These are phyloP conservation scores for Parathielavia hyrcaniae DNA, from an alignment of 495 filamentous ascomycete species.

Conservation along the genomic window DNA sequence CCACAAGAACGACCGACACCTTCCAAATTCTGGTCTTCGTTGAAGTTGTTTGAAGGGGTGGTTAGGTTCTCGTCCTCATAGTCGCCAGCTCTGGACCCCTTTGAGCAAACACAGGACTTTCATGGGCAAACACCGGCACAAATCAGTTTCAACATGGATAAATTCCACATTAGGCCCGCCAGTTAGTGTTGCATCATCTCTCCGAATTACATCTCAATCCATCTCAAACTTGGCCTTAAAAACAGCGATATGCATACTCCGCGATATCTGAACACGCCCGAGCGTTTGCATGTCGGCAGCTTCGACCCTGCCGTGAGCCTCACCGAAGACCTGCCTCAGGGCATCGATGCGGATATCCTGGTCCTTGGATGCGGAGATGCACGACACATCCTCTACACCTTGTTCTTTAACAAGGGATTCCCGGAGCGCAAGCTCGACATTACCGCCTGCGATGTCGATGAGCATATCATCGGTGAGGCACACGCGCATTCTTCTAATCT, in stretches of 20 bases:
- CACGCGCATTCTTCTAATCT: not conserved
- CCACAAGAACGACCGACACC: too few species aligned
- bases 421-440: constrained; percentile 29
- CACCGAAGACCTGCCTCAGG: constrained; percentile 43
- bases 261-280: not conserved
- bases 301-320: constrained; percentile 49
- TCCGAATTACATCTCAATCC: too few species aligned
- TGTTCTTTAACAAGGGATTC: constrained; percentile 28
- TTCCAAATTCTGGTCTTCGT: too few species aligned
- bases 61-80: too few species aligned
- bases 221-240: not conserved
- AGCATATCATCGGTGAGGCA: constrained; percentile 42
- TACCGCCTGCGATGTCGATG: constrained; percentile 44
- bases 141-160: too few species aligned
- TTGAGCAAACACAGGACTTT: too few species aligned
- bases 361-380: constrained; percentile 50
- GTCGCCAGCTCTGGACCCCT: too few species aligned
- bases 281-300: constrained; percentile 44
- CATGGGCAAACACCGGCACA: too few species aligned
- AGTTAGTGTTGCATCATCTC: too few species aligned
- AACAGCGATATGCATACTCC: constrained; percentile 25
- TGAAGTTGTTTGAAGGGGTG: too few species aligned
- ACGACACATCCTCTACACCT: constrained; percentile 47
- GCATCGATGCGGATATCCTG: constrained; percentile 43
- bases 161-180: too few species aligned